phyloP scores from a whole-genome alignment of 768 basidiomycete genomes.

The Suillus cothurnatus region DNA sequence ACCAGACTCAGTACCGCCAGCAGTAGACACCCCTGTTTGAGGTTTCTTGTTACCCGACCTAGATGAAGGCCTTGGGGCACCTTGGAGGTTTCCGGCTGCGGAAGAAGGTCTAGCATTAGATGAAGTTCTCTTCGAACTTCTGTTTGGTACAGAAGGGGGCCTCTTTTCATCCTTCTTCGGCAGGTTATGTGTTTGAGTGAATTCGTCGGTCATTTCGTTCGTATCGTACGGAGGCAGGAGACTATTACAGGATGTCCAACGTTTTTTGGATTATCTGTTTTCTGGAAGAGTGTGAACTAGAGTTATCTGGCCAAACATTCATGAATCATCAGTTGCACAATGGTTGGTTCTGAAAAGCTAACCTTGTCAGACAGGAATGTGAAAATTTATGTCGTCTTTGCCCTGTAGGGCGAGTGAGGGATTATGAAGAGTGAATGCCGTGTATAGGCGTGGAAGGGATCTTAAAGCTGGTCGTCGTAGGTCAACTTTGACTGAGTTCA shows the following conservation, averaged over 20 bases:
- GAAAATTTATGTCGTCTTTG: slow-evolving; percentile 63
- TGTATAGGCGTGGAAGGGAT: slow-evolving; percentile 51
- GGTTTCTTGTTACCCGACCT: slow-evolving; percentile 67
- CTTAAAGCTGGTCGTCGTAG: slow-evolving; percentile 45
- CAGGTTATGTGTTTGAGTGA: slow-evolving; percentile 50
- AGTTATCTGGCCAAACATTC: slow-evolving; percentile 16
- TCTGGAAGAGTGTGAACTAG: slow-evolving; percentile 31
- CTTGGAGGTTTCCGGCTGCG: slow-evolving; percentile 43
- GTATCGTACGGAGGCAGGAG: slow-evolving; percentile 54
- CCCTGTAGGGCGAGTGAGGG: slow-evolving; percentile 89
- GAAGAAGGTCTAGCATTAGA: slow-evolving; percentile 47
- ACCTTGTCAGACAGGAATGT: slow-evolving; percentile 52
- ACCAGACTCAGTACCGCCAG: slow-evolving; percentile 60
- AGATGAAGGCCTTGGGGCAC: slow-evolving; percentile 61
- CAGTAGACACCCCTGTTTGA: slow-evolving; percentile 30
- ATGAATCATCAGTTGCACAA: background rate
- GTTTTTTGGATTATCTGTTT: slow-evolving; percentile 55
- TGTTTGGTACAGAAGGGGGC: slow-evolving; percentile 46
- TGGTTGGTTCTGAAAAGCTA: slow-evolving; percentile 14
- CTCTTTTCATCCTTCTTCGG: slow-evolving; percentile 74
- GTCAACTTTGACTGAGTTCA: slow-evolving; percentile 19
- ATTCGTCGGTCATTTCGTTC: slow-evolving; percentile 90
- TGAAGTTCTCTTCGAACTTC: slow-evolving; percentile 59
- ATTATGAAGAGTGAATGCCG: slow-evolving; percentile 58
- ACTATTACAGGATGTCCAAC: slow-evolving; percentile 33